Evolutionary conservation across 1,284 basidiomycete species (phyloP).

Genomic region (Agaricales sp.): DNA sequence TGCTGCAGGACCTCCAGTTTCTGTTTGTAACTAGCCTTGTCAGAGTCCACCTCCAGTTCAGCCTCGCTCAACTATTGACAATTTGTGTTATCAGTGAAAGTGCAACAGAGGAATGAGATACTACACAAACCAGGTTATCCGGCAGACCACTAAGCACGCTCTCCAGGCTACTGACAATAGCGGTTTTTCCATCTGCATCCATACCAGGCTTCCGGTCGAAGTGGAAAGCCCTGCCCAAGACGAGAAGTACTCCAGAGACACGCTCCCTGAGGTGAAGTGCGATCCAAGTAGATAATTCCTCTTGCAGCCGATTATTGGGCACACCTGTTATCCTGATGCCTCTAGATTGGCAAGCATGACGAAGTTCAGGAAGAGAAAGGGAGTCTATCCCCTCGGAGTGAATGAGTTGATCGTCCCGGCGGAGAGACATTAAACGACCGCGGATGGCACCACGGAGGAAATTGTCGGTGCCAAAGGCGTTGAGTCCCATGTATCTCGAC

Average conservation of each 20-base stretch:
- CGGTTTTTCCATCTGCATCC: conserved; percentile 66
- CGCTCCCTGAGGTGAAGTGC: conserved; percentile 81
- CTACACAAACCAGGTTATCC: conserved; percentile 74
- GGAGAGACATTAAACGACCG: conserved; percentile 72
- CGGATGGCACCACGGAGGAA: conserved; percentile 94
- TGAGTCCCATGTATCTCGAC: conserved; percentile 96
- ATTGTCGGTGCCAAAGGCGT: conserved; percentile 98
- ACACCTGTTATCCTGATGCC: conserved; percentile 86
- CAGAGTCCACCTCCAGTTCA: conserved; percentile 90
- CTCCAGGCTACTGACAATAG: conserved; percentile 77
- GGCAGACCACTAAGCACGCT: conserved; percentile 89
- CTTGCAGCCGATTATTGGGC: conserved; percentile 75
- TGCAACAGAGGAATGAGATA: conserved; percentile 8
- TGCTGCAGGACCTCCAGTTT: conserved; percentile 96
- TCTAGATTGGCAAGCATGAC: conserved; percentile 88
- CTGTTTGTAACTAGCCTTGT: conserved; percentile 94
- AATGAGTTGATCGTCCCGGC: conserved; percentile 92
- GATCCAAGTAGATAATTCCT: conserved; percentile 93
- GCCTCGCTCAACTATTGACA: conserved; percentile 82
- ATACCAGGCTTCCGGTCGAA: conserved; percentile 74
- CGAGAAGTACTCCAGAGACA: conserved; percentile 88
- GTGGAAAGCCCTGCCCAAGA: conserved; percentile 90
- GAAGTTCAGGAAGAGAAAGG: conserved; percentile 84
- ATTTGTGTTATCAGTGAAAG: no score
- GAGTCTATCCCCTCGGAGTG: conserved; percentile 84